Base-by-base conservation (phyloP, 1,284 basidiomycete genomes). In the Puccinia triticina region DNA sequence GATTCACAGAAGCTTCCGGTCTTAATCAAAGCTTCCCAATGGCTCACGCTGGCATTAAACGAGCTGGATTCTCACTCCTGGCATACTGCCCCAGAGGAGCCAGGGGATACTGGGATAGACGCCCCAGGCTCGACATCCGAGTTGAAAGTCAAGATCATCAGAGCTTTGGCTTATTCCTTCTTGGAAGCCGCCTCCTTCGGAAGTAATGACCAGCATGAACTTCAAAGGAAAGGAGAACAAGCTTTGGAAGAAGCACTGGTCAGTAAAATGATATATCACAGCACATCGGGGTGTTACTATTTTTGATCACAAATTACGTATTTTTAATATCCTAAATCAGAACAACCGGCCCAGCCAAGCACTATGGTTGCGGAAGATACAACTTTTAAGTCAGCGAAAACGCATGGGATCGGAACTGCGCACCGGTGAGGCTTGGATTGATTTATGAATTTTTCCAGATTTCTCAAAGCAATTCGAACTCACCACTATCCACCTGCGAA, bases 231-330 rank as follows among this genome's bases (percentile, higher is more conserved):
- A 40, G 81, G 73, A 21, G 81, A 82, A 34, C 81, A 67, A n/a
- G 81, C 81, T 67, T 77, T 82, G 12, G 72, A 76, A 55, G 73
- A 82, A 64, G 81, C 81, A 37, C 72, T 82, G 18, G 81, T 82
- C 11, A 64, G 79, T 48, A 48, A 61, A 46, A 53, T 5, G 12
- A 3, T 32, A 21, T 23, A 46, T 46, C 7, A 21, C 50, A 48
- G 48, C 18, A 48, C n/a, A 32, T 64, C 34, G 14, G 57, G 57
- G 8, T 46, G 18, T n/a, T 12, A 26, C 48, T 43, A 26, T 23
- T 74, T 34, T 23, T 50, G 40, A 71, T 72, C 26, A 72, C 50
- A 37, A 32, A 37, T 14, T 26, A 29, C 14, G 2, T 43, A 7
- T 72, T 50, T 0, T 50, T 43, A 43, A n/a, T 11, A 48, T 53